Evolutionary conservation across 2,329 filamentous ascomycete species (phyloP).

Genomic region (Verticillium nonalfalfae): DNA sequence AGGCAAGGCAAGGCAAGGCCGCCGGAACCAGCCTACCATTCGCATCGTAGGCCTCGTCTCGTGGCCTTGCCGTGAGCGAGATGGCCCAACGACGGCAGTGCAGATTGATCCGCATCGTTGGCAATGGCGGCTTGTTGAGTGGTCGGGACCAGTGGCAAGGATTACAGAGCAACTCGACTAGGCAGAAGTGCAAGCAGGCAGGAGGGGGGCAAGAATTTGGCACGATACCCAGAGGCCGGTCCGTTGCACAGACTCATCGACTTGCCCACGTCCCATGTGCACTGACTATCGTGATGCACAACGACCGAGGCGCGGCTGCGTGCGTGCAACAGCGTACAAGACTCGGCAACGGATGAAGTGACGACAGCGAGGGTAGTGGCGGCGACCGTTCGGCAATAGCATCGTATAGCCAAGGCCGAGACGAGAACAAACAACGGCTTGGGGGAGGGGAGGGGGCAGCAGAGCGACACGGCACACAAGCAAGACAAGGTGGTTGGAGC

Average conservation of each 20-base stretch:
- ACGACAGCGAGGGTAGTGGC: background rate
- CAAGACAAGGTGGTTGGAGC: too few relatives aligned
- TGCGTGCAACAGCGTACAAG: background rate
- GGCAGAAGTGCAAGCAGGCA: background rate
- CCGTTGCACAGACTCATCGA: background rate
- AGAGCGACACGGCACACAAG: background rate
- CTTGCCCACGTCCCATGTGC: background rate
- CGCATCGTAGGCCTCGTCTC: background rate
- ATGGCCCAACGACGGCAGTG: background rate
- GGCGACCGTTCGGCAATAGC: too few relatives aligned
- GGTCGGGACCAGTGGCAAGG: background rate
- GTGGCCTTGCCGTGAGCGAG: background rate
- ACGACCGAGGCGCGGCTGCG: background rate
- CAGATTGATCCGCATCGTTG: background rate
- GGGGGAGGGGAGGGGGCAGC: background rate
- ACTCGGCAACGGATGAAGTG: background rate
- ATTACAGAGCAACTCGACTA: background rate
- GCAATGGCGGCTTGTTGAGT: background rate
- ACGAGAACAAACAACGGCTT: background rate
- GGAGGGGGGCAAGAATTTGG: background rate
- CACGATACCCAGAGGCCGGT: background rate
- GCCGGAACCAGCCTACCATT: background rate
- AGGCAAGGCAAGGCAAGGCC: background rate
- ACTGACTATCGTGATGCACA: background rate
- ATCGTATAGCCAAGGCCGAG: too few relatives aligned